Conservation (phyloP, 805 yeast species). For the Teunomyces kruisii region DNA sequence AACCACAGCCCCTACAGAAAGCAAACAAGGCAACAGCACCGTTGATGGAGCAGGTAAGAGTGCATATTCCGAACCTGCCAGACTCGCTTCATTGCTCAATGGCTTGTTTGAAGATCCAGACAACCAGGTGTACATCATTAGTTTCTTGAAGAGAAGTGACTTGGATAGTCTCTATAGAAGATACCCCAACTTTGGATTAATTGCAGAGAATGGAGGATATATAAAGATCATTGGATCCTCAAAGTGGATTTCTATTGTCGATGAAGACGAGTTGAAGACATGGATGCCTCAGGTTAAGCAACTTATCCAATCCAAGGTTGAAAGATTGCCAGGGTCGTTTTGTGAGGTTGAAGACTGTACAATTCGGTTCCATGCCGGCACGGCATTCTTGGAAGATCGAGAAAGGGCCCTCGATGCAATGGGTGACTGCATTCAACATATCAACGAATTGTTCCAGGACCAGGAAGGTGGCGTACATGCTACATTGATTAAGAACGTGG, state of each 20-base stretch:
- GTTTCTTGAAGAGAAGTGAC: constrained; percentile 61
- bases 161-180: constrained; percentile 69
- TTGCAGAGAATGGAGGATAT: constrained; percentile 90
- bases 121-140: constrained; percentile 71
- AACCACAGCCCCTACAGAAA: constrained; percentile 12
- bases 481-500: constrained; percentile 62
- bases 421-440: constrained; percentile 84
- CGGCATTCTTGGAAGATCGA: constrained; percentile 55
- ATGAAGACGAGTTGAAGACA: constrained; percentile 42
- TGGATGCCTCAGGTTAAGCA: constrained; percentile 63
- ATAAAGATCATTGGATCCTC: constrained; percentile 52
- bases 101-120: constrained; percentile 57
- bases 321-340: constrained; percentile 77
- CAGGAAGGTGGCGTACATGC: constrained; percentile 66
- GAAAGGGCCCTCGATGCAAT: constrained; percentile 66
- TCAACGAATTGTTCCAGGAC: constrained; percentile 67
- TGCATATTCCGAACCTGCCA: constrained; percentile 54
- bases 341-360: constrained; percentile 74
- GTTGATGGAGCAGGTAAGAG: constrained; percentile 17
- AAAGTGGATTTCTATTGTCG: constrained; percentile 63
- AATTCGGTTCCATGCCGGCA: constrained; percentile 72
- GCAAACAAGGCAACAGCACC: constrained; percentile 1
- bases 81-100: constrained; percentile 54
- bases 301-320: constrained; percentile 60
- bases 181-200: constrained; percentile 69